A percentile compares a stretch with the other conserved stretches of the same genome.
phyloP scores from a whole-genome alignment of 2,329 filamentous ascomycete genomes.

The Cryphonectria carpinicola region DNA sequence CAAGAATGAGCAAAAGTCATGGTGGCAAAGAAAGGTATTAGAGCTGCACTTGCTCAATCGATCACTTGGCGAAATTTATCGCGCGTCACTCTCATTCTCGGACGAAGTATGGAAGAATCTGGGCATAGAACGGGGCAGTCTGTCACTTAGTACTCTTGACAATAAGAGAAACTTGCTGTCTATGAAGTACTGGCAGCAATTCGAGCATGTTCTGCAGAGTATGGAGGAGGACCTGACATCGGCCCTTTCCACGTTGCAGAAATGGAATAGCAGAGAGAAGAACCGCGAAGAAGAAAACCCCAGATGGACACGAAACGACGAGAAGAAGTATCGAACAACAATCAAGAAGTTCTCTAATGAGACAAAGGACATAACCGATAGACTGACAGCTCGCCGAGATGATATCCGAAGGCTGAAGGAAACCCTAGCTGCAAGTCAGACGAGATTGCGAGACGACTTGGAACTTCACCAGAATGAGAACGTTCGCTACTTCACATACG shows the following conservation, averaged over 20 bases:
- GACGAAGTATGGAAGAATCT: background rate
- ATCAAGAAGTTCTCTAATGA: slow-evolving; percentile 22
- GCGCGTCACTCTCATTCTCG: background rate
- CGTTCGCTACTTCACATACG: slow-evolving; percentile 40
- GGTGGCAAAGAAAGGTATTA: slow-evolving; percentile 37
- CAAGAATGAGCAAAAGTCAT: slow-evolving; percentile 26
- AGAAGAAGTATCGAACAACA: slow-evolving; percentile 35
- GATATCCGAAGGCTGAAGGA: slow-evolving; percentile 13
- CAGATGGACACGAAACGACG: slow-evolving; percentile 39
- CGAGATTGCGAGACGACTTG: slow-evolving; percentile 27
- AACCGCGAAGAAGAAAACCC: slow-evolving; percentile 35
- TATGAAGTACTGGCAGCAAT: background rate
- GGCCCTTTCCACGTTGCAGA: background rate
- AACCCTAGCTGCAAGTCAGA: background rate
- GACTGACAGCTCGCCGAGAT: slow-evolving; percentile 4
- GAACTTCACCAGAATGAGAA: slow-evolving; percentile 33
- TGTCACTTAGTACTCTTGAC: background rate
- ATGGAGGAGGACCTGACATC: slow-evolving; percentile 15
- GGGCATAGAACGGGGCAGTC: background rate
- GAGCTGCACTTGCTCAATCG: slow-evolving; percentile 35
- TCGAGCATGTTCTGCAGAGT: slow-evolving; percentile 6
- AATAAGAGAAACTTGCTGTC: background rate
- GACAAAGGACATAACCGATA: slow-evolving; percentile 7
- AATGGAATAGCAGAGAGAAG: slow-evolving; percentile 36
- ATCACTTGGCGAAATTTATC: slow-evolving; percentile 24